Conservation (phyloP, 129 eudicot species). For the Pulicaria dysenterica region DNA sequence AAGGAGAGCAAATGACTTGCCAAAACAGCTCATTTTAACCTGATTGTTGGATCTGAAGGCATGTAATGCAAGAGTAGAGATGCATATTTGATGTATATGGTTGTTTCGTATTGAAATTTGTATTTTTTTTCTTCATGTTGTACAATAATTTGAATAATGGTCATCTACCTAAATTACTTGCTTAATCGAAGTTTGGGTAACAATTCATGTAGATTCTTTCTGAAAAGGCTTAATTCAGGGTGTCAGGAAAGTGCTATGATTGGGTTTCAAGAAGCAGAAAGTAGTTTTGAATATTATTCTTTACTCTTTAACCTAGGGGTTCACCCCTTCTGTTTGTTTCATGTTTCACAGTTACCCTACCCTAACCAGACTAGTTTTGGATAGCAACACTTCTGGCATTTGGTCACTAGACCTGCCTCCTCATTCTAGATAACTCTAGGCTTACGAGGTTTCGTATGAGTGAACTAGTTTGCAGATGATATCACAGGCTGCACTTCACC, state of each 20-base stretch:
- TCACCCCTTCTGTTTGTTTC: too few species aligned
- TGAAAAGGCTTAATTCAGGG: neutral
- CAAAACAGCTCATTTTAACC: too few species aligned
- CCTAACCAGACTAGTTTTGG: too few species aligned
- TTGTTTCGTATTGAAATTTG: neutral
- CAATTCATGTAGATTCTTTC: neutral
- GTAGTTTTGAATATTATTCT: too few species aligned
- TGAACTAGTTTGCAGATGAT: neutral
- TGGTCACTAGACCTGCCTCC: too few species aligned
- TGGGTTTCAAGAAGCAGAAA: neutral
- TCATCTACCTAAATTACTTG: neutral
- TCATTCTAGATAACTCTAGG: neutral
- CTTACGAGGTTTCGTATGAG: neutral
- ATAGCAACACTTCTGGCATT: neutral
- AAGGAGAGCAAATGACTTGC: too few species aligned
- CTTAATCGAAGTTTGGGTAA: neutral
- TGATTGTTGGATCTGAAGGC: too few species aligned
- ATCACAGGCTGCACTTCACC: neutral
- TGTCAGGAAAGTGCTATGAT: neutral
- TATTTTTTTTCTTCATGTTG: neutral
- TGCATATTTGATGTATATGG: too few species aligned
- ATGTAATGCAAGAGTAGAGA: too few species aligned
- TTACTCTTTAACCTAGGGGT: neutral
- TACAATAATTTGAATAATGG: neutral
- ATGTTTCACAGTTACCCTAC: too few species aligned